Percentiles rank a stretch among this genome's conserved stretches.
These are phyloP conservation scores for Terfezia claveryi DNA, from an alignment of 495 filamentous ascomycete species.

Conservation along the genomic window DNA sequence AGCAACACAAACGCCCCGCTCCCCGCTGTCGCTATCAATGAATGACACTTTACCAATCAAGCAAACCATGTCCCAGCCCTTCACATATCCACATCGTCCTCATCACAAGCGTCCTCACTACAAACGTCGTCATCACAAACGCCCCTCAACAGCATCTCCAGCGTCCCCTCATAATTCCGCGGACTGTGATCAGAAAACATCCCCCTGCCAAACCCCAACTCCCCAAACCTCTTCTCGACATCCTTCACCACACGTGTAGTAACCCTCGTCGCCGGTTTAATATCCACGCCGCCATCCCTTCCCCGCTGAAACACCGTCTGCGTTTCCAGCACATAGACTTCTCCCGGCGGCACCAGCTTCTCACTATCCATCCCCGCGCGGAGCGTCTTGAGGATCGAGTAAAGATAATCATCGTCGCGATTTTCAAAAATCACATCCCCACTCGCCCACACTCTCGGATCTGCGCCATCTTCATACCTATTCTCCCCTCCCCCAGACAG, in stretches of 20 bases:
- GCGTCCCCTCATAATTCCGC: conserved; percentile 44
- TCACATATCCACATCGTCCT: not conserved
- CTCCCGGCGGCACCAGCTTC: conserved; percentile 54
- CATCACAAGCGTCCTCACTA: not conserved
- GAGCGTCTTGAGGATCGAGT: conserved; percentile 41
- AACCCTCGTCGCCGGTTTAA: conserved; percentile 23
- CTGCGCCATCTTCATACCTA: conserved; percentile 10
- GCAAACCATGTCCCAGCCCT: conserved; percentile 15
- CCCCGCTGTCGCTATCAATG: conserved; percentile 9
- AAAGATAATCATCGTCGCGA: conserved; percentile 49
- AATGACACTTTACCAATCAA: conserved; percentile 21
- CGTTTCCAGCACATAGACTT: conserved; percentile 51
- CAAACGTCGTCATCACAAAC: conserved; percentile 1
- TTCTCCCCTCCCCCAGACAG: conserved; percentile 27
- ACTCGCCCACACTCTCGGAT: conserved; percentile 3
- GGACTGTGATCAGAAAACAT: conserved; percentile 62
- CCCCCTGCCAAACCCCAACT: conserved; percentile 45
- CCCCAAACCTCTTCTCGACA: conserved; percentile 38
- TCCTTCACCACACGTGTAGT: conserved; percentile 42
- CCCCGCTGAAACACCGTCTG: conserved; percentile 29
- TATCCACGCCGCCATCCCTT: conserved; percentile 11
- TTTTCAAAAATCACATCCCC: conserved; percentile 25
- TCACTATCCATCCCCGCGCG: conserved; percentile 44
- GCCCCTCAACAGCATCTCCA: conserved; percentile 32
- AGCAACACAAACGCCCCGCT: no score